Evolutionary conservation across 805 yeast species (phyloP).

Genomic region (Lachancea waltii): DNA sequence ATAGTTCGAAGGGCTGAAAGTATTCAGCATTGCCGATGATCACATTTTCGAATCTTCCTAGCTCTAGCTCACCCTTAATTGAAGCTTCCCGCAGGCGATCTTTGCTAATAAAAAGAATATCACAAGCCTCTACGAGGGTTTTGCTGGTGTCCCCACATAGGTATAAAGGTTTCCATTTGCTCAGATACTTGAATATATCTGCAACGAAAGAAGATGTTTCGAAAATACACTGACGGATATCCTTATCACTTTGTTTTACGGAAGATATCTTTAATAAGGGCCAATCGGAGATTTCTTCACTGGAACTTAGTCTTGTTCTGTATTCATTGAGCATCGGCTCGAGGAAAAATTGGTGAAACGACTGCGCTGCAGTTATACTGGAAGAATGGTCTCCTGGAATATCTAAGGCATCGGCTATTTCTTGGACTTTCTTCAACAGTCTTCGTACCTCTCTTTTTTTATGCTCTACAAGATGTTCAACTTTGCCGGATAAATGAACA

Average conservation of each 20-base stretch:
- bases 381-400: constrained; percentile 4
- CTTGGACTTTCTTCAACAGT: constrained; percentile 2
- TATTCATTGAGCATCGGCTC: constrained; percentile 2
- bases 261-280: neutral
- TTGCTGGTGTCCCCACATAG: neutral
- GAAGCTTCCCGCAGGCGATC: neutral
- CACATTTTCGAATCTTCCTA: constrained; percentile 1
- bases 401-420: constrained; percentile 1
- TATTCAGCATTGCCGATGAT: constrained; percentile 7
- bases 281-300: neutral
- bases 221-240: neutral
- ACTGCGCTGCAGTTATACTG: constrained; percentile 3
- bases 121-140: constrained; percentile 2
- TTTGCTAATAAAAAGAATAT: constrained; percentile 2
- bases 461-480: neutral
- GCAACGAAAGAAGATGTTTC: neutral
- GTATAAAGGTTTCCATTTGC: constrained; percentile 1
- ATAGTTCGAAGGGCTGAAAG: constrained; percentile 5
- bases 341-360: constrained; percentile 1
- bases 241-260: neutral
- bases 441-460: neutral
- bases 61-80: neutral
- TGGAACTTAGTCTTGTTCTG: neutral
- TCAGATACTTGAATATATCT: constrained; percentile 2
- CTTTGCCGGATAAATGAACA: constrained; percentile 1